Conservation (phyloP, 805 yeast species). For the Brettanomyces custersianus region DNA sequence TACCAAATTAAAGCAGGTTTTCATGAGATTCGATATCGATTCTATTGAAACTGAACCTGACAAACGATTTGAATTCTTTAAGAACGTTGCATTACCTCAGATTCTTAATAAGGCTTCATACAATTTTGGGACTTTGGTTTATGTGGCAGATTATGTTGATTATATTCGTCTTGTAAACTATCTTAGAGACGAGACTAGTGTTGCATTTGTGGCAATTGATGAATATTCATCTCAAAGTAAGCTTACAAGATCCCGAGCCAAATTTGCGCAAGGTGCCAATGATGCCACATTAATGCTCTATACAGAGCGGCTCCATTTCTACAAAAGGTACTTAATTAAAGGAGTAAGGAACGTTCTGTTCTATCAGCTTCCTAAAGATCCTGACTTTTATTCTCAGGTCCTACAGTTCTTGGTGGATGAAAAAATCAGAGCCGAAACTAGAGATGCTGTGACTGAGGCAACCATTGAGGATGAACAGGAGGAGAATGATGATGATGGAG, state of each 20-base stretch:
- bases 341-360: slow-evolving; percentile 80
- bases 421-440: slow-evolving; percentile 25
- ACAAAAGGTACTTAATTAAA: slow-evolving; percentile 71
- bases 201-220: slow-evolving; percentile 63
- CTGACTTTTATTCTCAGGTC: slow-evolving; percentile 72
- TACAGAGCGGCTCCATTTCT: slow-evolving; percentile 91
- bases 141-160: slow-evolving; percentile 82
- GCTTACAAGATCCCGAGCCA: slow-evolving; percentile 58
- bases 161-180: slow-evolving; percentile 71
- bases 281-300: slow-evolving; percentile 57
- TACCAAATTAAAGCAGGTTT: slow-evolving; percentile 55
- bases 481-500: slow-evolving; percentile 7
- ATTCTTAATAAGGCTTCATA: slow-evolving; percentile 49
- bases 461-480: slow-evolving; percentile 15
- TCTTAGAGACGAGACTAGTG: slow-evolving; percentile 51
- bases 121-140: slow-evolving; percentile 69
- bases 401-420: slow-evolving; percentile 54
- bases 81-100: slow-evolving; percentile 66
- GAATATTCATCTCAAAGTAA: slow-evolving; percentile 77
- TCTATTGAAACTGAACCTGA: slow-evolving; percentile 65
- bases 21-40: slow-evolving; percentile 56
- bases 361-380: slow-evolving; percentile 81
- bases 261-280: slow-evolving; percentile 40
- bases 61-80: slow-evolving; percentile 72
- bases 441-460: slow-evolving; percentile 5